Percentiles rank a stretch among this genome's conserved stretches.
These are phyloP conservation scores for Diversispora eburnea DNA, from an alignment of 192 early-diverging fungal species.

Conservation along the genomic window DNA sequence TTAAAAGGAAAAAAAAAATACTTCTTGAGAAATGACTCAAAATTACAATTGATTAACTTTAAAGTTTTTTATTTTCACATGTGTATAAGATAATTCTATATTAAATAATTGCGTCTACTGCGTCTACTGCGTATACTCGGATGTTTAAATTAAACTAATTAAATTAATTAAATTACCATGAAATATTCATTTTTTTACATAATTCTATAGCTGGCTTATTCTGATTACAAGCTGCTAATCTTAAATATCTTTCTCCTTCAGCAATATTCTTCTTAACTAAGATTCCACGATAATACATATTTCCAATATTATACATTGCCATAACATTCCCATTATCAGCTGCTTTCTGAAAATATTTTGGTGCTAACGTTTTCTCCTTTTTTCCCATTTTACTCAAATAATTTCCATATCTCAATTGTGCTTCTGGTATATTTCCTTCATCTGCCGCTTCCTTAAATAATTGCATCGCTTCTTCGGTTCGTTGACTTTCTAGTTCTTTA, in stretches of 20 bases:
- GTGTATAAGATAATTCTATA: no score
- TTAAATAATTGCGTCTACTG: no score
- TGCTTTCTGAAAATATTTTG: conserved; percentile 15
- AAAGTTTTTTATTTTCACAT: no score
- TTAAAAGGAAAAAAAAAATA: no score
- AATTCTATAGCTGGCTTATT: conserved; percentile 7
- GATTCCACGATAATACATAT: conserved; percentile 23
- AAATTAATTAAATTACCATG: not conserved
- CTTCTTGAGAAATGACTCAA: no score
- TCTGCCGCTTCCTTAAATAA: conserved; percentile 19
- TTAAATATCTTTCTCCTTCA: conserved; percentile 24
- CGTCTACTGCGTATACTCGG: no score
- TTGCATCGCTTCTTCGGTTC: not conserved
- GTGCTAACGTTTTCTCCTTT: not conserved
- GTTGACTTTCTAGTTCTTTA: not conserved
- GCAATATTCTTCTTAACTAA: not conserved
- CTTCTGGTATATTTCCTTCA: not conserved
- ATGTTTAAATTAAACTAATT: no score
- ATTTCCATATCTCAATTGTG: conserved; percentile 25
- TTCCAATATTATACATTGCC: conserved; percentile 28
- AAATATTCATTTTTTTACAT: conserved; percentile 7
- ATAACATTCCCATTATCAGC: conserved; percentile 23
- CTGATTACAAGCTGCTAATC: conserved; percentile 10
- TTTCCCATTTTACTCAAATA: conserved; percentile 2
- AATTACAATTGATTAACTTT: no score